Conservation (phyloP, 768 basidiomycete species). For the Podaxis sp. region DNA sequence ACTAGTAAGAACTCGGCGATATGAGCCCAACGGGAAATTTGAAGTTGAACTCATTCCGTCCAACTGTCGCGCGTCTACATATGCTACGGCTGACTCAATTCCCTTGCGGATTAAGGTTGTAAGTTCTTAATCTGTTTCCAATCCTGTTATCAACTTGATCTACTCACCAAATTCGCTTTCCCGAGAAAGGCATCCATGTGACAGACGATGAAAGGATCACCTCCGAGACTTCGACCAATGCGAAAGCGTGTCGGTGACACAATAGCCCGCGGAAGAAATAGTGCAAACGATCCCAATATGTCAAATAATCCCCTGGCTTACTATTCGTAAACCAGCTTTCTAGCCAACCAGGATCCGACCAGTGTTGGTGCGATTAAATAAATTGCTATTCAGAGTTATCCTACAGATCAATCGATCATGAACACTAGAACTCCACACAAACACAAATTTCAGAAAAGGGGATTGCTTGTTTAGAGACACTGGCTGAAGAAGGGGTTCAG, state of each 20-base stretch:
- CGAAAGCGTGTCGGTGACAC: not conserved
- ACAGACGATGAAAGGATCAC: not conserved
- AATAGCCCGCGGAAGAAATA: not conserved
- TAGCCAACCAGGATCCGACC: not conserved
- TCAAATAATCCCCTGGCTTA: not conserved
- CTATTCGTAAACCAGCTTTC: not conserved
- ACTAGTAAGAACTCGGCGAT: not conserved
- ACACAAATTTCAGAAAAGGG: not conserved
- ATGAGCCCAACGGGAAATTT: not conserved
- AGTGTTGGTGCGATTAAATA: not conserved
- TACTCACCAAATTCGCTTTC: not conserved
- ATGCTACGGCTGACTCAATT: not conserved
- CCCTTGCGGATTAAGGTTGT: not conserved
- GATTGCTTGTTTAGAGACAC: slow-evolving; percentile 20
- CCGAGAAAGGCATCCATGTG: not conserved
- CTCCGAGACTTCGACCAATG: not conserved
- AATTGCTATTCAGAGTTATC: not conserved
- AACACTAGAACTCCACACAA: not conserved
- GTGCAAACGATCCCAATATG: not conserved
- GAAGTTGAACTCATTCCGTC: not conserved
- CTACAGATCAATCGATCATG: not conserved
- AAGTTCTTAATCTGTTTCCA: not conserved
- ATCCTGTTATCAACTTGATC: not conserved
- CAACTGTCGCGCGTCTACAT: not conserved
- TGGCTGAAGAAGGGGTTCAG: slow-evolving; percentile 33